These are phyloP conservation scores for Pichia occidentalis DNA, from an alignment of 805 yeast species.

Conservation along the genomic window DNA sequence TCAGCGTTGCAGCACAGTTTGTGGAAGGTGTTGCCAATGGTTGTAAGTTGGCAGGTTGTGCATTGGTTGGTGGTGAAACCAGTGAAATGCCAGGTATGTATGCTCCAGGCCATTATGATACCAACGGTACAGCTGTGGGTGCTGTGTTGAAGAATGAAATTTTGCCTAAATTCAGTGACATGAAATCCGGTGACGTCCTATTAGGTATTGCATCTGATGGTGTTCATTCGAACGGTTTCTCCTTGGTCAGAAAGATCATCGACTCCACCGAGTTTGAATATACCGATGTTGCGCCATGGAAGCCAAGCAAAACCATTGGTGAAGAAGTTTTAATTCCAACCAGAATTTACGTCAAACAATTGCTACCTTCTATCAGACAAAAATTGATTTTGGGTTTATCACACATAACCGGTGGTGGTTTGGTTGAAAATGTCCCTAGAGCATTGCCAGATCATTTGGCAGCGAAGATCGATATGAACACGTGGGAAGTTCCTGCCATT, in stretches of 20 bases:
- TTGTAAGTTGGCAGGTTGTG: slow-evolving; percentile 92
- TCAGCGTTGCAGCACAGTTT: slow-evolving; percentile 75
- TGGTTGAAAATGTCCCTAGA: slow-evolving; percentile 93
- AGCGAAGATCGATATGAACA: slow-evolving; percentile 70
- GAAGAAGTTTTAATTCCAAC: slow-evolving; percentile 86
- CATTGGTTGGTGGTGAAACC: slow-evolving; percentile 98
- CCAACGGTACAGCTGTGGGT: slow-evolving; percentile 98
- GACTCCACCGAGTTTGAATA: slow-evolving; percentile 69
- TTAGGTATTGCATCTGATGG: slow-evolving; percentile 90
- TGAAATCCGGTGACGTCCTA: slow-evolving; percentile 75
- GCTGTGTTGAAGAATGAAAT: slow-evolving; percentile 75
- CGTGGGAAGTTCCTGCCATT: slow-evolving; percentile 82
- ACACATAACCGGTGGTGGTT: slow-evolving; percentile 98
- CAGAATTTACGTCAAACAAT: slow-evolving; percentile 86
- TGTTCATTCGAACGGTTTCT: slow-evolving; percentile 93
- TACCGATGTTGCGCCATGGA: slow-evolving; percentile 83
- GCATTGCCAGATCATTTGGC: slow-evolving; percentile 76
- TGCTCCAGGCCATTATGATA: slow-evolving; percentile 90
- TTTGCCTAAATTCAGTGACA: slow-evolving; percentile 61
- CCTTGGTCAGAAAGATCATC: slow-evolving; percentile 86
- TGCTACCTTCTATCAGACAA: slow-evolving; percentile 65
- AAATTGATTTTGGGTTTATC: slow-evolving; percentile 80
- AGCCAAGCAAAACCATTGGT: slow-evolving; percentile 63
- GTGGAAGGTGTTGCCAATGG: slow-evolving; percentile 96
- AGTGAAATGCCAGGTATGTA: slow-evolving; percentile 99